Evolutionary conservation across 2,329 filamentous ascomycete genomes (phyloP).

Genomic region (Metarhizium robertsii): DNA sequence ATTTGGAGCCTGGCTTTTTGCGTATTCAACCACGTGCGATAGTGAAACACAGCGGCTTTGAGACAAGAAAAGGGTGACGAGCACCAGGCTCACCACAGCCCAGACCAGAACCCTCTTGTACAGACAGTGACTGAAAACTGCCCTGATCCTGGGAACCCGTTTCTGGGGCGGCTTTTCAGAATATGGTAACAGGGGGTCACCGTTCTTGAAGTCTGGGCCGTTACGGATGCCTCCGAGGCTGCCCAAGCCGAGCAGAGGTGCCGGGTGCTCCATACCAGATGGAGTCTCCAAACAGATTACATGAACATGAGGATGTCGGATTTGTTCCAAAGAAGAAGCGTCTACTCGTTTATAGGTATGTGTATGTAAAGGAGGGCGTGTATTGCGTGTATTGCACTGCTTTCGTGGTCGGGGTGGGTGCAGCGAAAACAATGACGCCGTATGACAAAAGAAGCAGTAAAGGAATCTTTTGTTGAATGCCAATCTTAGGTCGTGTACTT

Average conservation of each 20-base stretch:
- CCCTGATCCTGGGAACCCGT: slow-evolving; percentile 30
- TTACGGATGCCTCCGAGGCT: slow-evolving; percentile 23
- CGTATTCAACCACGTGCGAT: slow-evolving; percentile 3
- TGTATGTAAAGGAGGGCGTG: background rate
- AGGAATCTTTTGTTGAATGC: background rate
- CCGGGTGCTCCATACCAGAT: slow-evolving; percentile 16
- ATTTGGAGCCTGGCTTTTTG: background rate
- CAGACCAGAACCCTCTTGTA: slow-evolving; percentile 44
- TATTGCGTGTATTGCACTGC: background rate
- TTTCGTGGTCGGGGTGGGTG: background rate
- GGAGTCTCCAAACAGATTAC: background rate
- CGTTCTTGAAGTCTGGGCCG: slow-evolving; percentile 19
- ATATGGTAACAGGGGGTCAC: slow-evolving; percentile 24
- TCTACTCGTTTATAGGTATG: background rate
- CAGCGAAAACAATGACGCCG: background rate
- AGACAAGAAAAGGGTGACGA: slow-evolving; percentile 32
- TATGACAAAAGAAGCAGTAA: background rate
- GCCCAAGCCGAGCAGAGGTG: slow-evolving; percentile 24
- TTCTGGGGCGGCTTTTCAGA: slow-evolving; percentile 22
- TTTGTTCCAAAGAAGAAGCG: background rate
- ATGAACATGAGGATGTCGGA: background rate
- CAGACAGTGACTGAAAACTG: slow-evolving; percentile 40
- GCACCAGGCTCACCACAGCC: slow-evolving; percentile 30
- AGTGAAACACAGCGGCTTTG: slow-evolving; percentile 17
- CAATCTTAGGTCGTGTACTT: background rate